These are phyloP conservation scores for Orychophragmus violaceus DNA, from an alignment of 345 rosid genomes.

Conservation along the genomic window DNA sequence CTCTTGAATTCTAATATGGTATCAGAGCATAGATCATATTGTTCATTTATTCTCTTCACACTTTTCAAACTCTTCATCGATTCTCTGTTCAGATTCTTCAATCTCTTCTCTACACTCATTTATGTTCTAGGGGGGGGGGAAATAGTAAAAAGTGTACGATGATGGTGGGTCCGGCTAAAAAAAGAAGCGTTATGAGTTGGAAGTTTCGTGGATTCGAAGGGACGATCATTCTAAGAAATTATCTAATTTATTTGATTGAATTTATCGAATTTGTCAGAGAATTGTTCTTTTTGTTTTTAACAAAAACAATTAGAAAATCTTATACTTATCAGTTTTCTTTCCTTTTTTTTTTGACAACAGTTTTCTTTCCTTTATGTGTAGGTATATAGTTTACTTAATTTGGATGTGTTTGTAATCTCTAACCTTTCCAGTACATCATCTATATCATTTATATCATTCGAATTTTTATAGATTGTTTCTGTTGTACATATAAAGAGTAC, in stretches of 20 bases:
- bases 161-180: slow-evolving; percentile 29
- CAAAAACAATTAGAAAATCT: neutral
- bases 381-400: neutral
- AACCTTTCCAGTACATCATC: no score
- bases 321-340: neutral
- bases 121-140: no score
- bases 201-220: slow-evolving; percentile 33
- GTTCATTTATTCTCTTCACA: no score
- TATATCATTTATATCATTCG: no score
- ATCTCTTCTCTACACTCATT: no score
- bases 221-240: slow-evolving; percentile 13
- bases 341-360: no score
- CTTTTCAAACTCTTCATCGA: no score
- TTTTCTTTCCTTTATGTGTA: no score
- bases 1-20: no score
- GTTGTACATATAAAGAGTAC: neutral
- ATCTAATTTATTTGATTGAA: neutral
- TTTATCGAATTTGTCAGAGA: neutral
- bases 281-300: neutral
- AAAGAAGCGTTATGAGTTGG: slow-evolving; percentile 11
- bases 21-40: no score
- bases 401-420: neutral
- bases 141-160: slow-evolving; percentile 27
- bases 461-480: neutral
- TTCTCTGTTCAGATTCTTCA: no score